phyloP scores from a whole-genome alignment of 2,329 filamentous ascomycete species.

The Fusarium fracticaudum region DNA sequence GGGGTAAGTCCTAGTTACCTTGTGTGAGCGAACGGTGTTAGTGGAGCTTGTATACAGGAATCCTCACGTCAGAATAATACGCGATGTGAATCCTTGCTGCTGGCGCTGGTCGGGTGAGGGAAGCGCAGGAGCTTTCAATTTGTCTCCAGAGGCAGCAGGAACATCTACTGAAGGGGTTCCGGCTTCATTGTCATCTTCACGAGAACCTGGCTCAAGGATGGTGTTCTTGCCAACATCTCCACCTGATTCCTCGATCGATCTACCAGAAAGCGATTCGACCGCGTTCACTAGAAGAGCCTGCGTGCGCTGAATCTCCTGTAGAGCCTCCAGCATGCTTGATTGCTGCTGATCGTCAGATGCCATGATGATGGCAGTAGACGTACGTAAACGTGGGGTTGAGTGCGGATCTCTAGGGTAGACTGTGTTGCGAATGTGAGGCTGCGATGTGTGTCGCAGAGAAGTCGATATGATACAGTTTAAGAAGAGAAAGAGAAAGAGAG shows the following conservation, averaged over 20 bases:
- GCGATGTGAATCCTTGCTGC: slow-evolving; percentile 60
- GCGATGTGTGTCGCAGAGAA: neutral
- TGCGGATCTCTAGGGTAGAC: slow-evolving; percentile 24
- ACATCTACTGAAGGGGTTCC: slow-evolving; percentile 20
- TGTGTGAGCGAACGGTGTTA: slow-evolving; percentile 16
- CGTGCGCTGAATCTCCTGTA: slow-evolving; percentile 55
- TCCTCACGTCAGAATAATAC: slow-evolving; percentile 64
- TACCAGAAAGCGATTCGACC: slow-evolving; percentile 52
- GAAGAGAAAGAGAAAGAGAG: neutral
- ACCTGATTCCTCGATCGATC: slow-evolving; percentile 29
- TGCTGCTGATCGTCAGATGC: slow-evolving; percentile 35
- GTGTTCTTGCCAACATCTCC: slow-evolving; percentile 11
- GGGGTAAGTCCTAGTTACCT: slow-evolving; percentile 75
- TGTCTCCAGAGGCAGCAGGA: slow-evolving; percentile 15
- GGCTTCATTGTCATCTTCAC: slow-evolving; percentile 7
- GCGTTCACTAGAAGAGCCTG: slow-evolving; percentile 54
- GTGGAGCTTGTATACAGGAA: neutral
- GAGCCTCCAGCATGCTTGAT: slow-evolving; percentile 40
- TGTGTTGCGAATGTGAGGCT: neutral
- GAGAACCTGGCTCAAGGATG: slow-evolving; percentile 15
- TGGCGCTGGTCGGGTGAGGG: slow-evolving; percentile 51
- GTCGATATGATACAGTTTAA: neutral
- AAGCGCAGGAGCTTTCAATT: slow-evolving; percentile 38
- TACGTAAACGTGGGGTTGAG: neutral
- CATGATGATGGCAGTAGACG: slow-evolving; percentile 33